A percentile compares a stretch with the other conserved stretches of the same genome.
phyloP scores from a whole-genome alignment of 192 early-diverging fungal species.

The Podila minutissima region DNA sequence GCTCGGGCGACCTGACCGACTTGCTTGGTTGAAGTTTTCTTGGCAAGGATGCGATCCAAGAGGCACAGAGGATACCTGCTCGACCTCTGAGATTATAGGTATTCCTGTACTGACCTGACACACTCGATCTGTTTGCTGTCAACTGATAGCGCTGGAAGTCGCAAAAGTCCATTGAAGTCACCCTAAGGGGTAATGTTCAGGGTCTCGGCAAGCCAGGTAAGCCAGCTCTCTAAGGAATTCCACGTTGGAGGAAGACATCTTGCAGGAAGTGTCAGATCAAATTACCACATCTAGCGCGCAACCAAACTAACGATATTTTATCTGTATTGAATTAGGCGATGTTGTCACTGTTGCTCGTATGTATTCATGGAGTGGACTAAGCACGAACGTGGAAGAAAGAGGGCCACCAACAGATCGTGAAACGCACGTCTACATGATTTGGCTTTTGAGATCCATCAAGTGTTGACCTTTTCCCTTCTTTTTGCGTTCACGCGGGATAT shows the following conservation, averaged over 20 bases:
- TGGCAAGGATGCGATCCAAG: no score
- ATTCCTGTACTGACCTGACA: no score
- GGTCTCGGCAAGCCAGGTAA: constrained; percentile 54
- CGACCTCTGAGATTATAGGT: no score
- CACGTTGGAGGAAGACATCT: no score
- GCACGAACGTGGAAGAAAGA: neutral
- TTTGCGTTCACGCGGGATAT: neutral
- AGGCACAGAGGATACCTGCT: no score
- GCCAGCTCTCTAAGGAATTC: neutral
- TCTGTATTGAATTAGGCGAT: constrained; percentile 21
- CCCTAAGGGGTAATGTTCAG: constrained; percentile 37
- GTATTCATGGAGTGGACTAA: neutral
- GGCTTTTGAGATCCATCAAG: neutral
- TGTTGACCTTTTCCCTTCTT: neutral
- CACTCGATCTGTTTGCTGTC: no score
- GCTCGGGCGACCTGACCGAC: no score
- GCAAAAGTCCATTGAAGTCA: constrained; percentile 43
- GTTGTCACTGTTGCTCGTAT: constrained; percentile 45
- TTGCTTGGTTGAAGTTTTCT: no score
- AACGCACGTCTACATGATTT: no score
- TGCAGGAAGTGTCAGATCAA: neutral
- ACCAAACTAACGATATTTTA: neutral
- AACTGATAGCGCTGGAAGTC: constrained; percentile 47
- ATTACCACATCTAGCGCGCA: neutral
- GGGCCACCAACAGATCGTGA: no score